Percentiles rank a stretch among this genome's conserved stretches.
These are phyloP conservation scores for Crepidotus variabilis DNA, from an alignment of 768 basidiomycete genomes.

Conservation along the genomic window DNA sequence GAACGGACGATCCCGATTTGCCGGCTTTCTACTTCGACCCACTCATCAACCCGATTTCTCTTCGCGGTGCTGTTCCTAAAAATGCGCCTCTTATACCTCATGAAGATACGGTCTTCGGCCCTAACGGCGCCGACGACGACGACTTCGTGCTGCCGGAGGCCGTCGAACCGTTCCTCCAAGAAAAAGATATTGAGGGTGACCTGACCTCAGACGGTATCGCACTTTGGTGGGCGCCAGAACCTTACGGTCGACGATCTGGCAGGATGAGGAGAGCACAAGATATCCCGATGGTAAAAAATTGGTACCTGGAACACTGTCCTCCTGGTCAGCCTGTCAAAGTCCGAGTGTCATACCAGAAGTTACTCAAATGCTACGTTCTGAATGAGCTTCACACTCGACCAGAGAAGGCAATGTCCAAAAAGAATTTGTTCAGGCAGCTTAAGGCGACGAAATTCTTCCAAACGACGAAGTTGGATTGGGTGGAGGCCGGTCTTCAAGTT, in stretches of 20 bases:
- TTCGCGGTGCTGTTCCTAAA: constrained; percentile 82
- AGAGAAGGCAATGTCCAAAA: constrained; percentile 98
- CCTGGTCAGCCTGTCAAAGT: constrained; percentile 96
- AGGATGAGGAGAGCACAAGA: constrained; percentile 94
- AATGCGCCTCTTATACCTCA: constrained; percentile 80
- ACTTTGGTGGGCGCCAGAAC: constrained; percentile 98
- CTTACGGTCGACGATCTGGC: constrained; percentile 90
- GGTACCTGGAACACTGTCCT: constrained; percentile 98
- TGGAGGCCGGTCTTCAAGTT: constrained; percentile 97
- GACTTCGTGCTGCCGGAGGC: constrained; percentile 82
- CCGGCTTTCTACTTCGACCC: constrained; percentile 99
- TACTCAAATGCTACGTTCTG: constrained; percentile 92
- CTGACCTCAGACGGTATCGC: constrained; percentile 95
- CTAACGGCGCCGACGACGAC: constrained; percentile 80
- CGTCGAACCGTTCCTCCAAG: constrained; percentile 75
- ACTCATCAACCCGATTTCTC: constrained; percentile 94
- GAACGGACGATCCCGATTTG: constrained; percentile 98
- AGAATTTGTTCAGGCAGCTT: constrained; percentile 91
- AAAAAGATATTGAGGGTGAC: constrained; percentile 81
- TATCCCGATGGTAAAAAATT: constrained; percentile 93
- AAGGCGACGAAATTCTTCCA: constrained; percentile 99
- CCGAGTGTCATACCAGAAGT: constrained; percentile 97
- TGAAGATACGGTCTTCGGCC: constrained; percentile 91
- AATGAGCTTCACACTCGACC: constrained; percentile 87
- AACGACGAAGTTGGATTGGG: constrained; percentile 97